phyloP scores from a whole-genome alignment of 2,329 filamentous ascomycete species.

The Aspergillus sp. region DNA sequence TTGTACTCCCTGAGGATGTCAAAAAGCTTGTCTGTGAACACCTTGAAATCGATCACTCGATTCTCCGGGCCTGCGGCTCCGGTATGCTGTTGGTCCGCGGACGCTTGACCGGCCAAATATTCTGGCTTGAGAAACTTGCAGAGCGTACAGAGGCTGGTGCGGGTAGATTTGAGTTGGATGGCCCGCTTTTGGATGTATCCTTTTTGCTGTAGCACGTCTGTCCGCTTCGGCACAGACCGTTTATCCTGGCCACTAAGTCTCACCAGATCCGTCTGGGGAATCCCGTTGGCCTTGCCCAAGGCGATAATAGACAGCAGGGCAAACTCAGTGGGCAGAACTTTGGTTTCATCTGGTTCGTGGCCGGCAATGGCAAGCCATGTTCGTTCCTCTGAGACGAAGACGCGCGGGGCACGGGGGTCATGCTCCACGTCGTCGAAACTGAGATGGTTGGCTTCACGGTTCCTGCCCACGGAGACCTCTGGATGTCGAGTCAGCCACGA shows the following conservation, averaged over 20 bases:
- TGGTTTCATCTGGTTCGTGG: conserved; percentile 49
- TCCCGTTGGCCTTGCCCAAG: conserved; percentile 44
- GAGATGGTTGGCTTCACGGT: conserved; percentile 34
- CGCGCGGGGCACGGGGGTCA: conserved; percentile 16
- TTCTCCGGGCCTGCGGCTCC: conserved; percentile 9
- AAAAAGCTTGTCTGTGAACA: conserved; percentile 43
- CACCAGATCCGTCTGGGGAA: conserved; percentile 50
- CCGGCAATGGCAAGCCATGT: conserved; percentile 55
- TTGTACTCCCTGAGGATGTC: conserved; percentile 41
- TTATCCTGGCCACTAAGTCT: conserved; percentile 55
- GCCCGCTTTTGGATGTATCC: conserved; percentile 54
- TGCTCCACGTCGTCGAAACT: conserved; percentile 35
- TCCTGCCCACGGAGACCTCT: conserved; percentile 45
- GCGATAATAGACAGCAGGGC: conserved; percentile 52
- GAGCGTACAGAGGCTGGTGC: conserved; percentile 51
- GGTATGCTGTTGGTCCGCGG: conserved; percentile 8
- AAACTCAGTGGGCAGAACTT: conserved; percentile 49
- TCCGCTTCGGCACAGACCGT: conserved; percentile 54
- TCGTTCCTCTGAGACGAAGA: conserved; percentile 48
- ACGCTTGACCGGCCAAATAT: conserved; percentile 5
- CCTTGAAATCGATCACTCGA: conserved; percentile 41
- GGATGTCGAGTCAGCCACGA: conserved; percentile 48
- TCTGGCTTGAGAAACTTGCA: conserved; percentile 37
- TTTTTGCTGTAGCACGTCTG: conserved; percentile 47
- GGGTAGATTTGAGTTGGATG: conserved; percentile 41